Base-by-base conservation (phyloP, 805 yeast genomes). In the Schwanniomyces pseudopolymorphus region DNA sequence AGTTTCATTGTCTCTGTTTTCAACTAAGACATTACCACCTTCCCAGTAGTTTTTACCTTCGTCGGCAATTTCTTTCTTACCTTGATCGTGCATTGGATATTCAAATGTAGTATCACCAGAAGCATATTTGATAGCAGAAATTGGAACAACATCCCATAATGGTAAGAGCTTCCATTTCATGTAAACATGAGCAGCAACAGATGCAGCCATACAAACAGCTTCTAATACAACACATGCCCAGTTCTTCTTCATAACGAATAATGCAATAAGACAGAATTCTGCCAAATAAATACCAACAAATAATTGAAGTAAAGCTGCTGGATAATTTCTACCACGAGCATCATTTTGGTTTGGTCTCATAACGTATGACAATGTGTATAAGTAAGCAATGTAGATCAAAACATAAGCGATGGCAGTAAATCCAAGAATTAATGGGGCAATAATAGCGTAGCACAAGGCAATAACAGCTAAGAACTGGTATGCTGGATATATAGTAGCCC, bases 401-500 rank as follows among this genome's bases (percentile, higher is more conserved):
- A 72, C 57, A 51, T 83, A 72, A 0, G 87, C 80, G 56, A 84
- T 59, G 2, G 80, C 70, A n/a, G 87, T 75, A 60, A 87, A 87
- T 3, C 83, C 81, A 58, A 86, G 66, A 39, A 87, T 73, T 47
- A 87, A 72, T 47, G 95, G 94, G 4, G 91, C 74, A 60, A 92
- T 88, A 40, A 90, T 78, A 1, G 96, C 73, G 67, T 92, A 92
- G 47, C 83, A 77, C 44, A 91, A 61, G 56, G 81, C 77, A 56
- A 94, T 84, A 28, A 87, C 84, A 8, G 84, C 80, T 69, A 90
- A 72, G 50, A 89, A 75, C 54, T 90, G 86, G 64, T 84, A 84
- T 9, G 77, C 72, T 6, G 97, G 97, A 67, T 87, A 92, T 11
- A 81, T 71, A 14, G 87, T 82, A 42, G 97, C 96, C 87, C 91